Percentiles rank a stretch among this genome's conserved stretches.
Conservation (phyloP, 441 rosid species). For the Adansonia rubrostipa region DNA sequence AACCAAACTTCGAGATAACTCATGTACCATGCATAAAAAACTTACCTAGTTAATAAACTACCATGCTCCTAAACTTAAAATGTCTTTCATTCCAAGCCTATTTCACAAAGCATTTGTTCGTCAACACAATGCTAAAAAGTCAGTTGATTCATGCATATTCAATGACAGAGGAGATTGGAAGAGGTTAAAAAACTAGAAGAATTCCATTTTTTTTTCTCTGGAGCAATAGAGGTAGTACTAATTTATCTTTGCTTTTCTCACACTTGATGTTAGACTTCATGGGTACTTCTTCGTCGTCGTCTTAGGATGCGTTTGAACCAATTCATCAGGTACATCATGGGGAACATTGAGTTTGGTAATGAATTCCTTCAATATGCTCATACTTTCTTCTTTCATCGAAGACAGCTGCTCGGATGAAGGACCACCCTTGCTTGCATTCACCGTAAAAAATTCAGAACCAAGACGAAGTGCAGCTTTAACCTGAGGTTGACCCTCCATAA, state of each 20-base stretch:
- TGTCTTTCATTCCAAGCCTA: no score
- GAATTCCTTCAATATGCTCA: slow-evolving; percentile 19
- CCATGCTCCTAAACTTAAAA: no score
- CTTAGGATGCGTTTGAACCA: slow-evolving; percentile 13
- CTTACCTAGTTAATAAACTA: no score
- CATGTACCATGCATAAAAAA: no score
- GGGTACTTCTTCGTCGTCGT: background rate
- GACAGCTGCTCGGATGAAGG: slow-evolving; percentile 2
- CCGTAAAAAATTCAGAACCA: background rate
- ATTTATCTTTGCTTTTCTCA: slow-evolving; percentile 8
- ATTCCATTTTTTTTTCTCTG: background rate
- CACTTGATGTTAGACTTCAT: background rate
- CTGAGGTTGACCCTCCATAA: background rate
- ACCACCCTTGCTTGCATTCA: background rate
- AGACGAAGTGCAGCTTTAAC: slow-evolving; percentile 3
- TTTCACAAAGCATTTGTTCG: no score
- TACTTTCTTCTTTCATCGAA: slow-evolving; percentile 9
- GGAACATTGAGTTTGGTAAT: slow-evolving; percentile 18
- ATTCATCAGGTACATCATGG: slow-evolving; percentile 20
- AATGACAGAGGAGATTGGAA: no score
- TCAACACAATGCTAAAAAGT: no score
- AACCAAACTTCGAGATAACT: no score
- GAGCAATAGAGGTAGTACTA: background rate
- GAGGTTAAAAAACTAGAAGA: no score
- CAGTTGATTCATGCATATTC: no score